A percentile compares a stretch with the other conserved stretches of the same genome.
These are phyloP conservation scores for Aspergillus biplanus DNA, from an alignment of 495 filamentous ascomycete genomes.

Conservation along the genomic window DNA sequence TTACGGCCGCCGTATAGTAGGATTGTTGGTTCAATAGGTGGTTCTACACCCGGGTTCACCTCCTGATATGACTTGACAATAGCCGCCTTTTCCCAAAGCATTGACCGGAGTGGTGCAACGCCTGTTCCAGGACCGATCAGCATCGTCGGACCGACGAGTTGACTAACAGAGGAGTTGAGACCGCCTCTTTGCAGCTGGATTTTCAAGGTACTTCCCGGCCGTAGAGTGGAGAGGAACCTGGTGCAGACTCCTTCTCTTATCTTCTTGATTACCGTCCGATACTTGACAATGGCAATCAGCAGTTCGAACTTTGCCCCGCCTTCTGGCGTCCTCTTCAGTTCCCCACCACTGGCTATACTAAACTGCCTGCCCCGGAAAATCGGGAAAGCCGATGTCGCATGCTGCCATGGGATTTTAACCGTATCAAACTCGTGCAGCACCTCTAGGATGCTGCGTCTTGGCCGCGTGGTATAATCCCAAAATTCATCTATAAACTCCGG, in stretches of 20 bases:
- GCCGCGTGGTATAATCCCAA: constrained; percentile 93
- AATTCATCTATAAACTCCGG: constrained; percentile 83
- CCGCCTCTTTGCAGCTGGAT: constrained; percentile 63
- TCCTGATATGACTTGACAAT: constrained; percentile 45
- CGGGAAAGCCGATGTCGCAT: constrained; percentile 71
- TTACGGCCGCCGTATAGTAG: constrained; percentile 86
- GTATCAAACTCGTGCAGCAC: constrained; percentile 86
- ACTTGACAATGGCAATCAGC: constrained; percentile 89
- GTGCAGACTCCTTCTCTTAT: constrained; percentile 89
- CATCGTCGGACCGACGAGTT: constrained; percentile 62
- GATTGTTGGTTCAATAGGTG: constrained; percentile 37
- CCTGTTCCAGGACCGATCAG: constrained; percentile 91
- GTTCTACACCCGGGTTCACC: constrained; percentile 33
- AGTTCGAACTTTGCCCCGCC: constrained; percentile 66
- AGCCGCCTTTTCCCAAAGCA: constrained; percentile 69
- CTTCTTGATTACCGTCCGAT: constrained; percentile 83
- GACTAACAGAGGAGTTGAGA: constrained; percentile 51
- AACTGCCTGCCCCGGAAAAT: constrained; percentile 79
- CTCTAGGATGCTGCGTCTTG: constrained; percentile 88
- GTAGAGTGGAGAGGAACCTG: constrained; percentile 73
- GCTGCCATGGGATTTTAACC: constrained; percentile 78
- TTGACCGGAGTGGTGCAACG: constrained; percentile 81
- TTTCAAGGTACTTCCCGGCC: constrained; percentile 55
- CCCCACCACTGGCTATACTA: constrained; percentile 79
- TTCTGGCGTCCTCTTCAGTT: constrained; percentile 42